Evolutionary conservation across 768 basidiomycete genomes (phyloP), one percentile per base, ranked within the genome.

Genomic region (Dacryopinax spathularia): DNA sequence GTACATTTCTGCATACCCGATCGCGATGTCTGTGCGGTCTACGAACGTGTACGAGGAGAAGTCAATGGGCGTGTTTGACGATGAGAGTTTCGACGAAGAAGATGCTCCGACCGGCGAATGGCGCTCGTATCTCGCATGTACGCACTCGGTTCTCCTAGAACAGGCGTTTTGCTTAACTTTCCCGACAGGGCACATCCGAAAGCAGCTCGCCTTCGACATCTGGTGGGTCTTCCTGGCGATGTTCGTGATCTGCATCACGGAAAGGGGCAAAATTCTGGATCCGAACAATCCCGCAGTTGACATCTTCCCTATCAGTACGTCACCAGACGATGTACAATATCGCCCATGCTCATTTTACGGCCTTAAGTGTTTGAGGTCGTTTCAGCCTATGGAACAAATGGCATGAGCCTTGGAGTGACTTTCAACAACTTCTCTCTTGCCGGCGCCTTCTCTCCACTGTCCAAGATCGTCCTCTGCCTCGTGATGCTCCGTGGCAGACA

Each of bases 401-500:
- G 95, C 0, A 81, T 98, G 18, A 91, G 87, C 72, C 79, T 96
- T 1, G 95, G 95, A 1, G 61, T 20, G 66, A 25, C 34, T 66
- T 62, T 64, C 68, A 43, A 56, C 62, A 87, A 88, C 71, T 90
- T 83, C 69, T 90, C 89, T 0, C 81, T 97, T 62, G 82, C 83
- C 4, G 94, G 91, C 1, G 82, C 86, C 10, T 84, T 94, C 64
- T 77, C 80, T 15, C 82, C 87, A 0, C 74, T 96, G 4, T 93
- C 92, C 0, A 98, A 98, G 73, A 80, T 98, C 34, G 84, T 98
- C 63, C 68, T 97, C 29, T 86, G 84, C 70, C 73, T 82, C 10
- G 91, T 98, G 68, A 98, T 98, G 91, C 80, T 99, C 65, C 88
- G 96, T 64, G 92, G 93, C 7, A 82, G 91, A 13, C 93, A 97